phyloP scores from a whole-genome alignment of 768 basidiomycete genomes.

The Tricholoma terreum region DNA sequence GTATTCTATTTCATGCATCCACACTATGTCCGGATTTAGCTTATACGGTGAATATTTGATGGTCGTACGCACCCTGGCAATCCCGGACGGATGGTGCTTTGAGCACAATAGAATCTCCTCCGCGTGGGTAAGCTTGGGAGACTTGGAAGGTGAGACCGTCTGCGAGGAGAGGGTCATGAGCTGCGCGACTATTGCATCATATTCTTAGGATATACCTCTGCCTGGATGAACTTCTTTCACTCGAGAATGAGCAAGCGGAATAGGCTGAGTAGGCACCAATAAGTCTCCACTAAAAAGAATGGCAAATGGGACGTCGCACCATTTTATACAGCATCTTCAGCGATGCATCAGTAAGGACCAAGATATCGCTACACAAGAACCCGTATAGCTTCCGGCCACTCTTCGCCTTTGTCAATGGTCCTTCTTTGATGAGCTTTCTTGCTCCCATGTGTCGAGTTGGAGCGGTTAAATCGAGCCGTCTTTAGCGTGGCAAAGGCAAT shows the following conservation, averaged over 20 bases:
- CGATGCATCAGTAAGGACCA: slow-evolving; percentile 77
- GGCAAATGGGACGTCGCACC: slow-evolving; percentile 43
- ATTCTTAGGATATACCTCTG: slow-evolving; percentile 38
- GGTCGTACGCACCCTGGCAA: slow-evolving; percentile 11
- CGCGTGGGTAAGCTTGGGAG: slow-evolving; percentile 63
- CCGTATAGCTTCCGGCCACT: slow-evolving; percentile 75
- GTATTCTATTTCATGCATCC: slow-evolving; percentile 30
- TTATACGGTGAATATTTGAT: not conserved
- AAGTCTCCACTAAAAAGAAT: slow-evolving; percentile 1
- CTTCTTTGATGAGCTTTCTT: slow-evolving; percentile 79
- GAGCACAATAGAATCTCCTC: slow-evolving; percentile 66
- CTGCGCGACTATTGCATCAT: not conserved
- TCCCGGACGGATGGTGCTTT: slow-evolving; percentile 26
- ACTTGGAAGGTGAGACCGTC: slow-evolving; percentile 72
- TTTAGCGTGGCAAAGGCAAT: not conserved
- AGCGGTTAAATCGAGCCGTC: slow-evolving; percentile 82
- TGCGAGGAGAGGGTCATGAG: slow-evolving; percentile 22
- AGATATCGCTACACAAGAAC: slow-evolving; percentile 86
- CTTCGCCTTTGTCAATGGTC: slow-evolving; percentile 74
- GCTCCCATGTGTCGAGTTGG: slow-evolving; percentile 83
- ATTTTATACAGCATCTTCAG: slow-evolving; percentile 76
- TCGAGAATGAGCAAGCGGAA: slow-evolving; percentile 64
- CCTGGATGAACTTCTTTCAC: slow-evolving; percentile 50
- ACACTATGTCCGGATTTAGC: slow-evolving; percentile 16
- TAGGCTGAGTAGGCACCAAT: slow-evolving; percentile 47